Conservation (phyloP, 176 grass and related monocot species). For the Areca catechu region DNA sequence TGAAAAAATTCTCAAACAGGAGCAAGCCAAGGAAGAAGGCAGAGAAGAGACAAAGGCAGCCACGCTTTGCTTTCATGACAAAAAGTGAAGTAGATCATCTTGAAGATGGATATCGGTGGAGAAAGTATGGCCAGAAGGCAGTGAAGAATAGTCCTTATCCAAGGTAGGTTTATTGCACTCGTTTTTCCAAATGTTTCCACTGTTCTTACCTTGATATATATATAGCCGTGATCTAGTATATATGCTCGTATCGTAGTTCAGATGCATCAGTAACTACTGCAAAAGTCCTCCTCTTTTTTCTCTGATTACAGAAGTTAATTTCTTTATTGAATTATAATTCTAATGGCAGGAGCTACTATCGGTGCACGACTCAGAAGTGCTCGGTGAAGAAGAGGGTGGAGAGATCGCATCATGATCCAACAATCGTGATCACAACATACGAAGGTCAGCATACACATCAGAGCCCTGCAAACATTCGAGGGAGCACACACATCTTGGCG, state of each 20-base stretch:
- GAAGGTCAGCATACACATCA: constrained; percentile 88
- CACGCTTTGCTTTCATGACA: constrained; percentile 89
- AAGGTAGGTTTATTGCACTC: constrained; percentile 29
- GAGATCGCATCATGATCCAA: constrained; percentile 68
- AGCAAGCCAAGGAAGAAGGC: constrained; percentile 39
- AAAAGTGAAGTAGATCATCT: constrained; percentile 98
- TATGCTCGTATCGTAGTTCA: too few species aligned
- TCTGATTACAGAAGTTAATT: neutral
- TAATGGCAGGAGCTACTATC: constrained; percentile 82
- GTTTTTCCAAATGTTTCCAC: neutral
- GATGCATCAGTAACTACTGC: too few species aligned
- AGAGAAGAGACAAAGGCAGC: constrained; percentile 75
- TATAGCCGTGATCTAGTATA: too few species aligned
- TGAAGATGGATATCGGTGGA: constrained; percentile 94
- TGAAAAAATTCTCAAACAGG: constrained; percentile 6
- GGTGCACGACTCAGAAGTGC: constrained; percentile 95
- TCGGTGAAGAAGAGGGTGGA: constrained; percentile 96
- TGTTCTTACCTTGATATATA: too few species aligned
- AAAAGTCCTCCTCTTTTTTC: neutral
- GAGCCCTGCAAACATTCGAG: constrained; percentile 54
- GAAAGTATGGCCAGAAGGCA: constrained; percentile 98
- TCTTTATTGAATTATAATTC: neutral
- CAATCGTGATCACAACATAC: constrained; percentile 90
- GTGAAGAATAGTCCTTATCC: constrained; percentile 98
- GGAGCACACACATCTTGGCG: constrained; percentile 64